A percentile compares a stretch with the other conserved stretches of the same genome.
Conservation (phyloP, 106 monocot species). For the Dioscorea dumetorum region DNA sequence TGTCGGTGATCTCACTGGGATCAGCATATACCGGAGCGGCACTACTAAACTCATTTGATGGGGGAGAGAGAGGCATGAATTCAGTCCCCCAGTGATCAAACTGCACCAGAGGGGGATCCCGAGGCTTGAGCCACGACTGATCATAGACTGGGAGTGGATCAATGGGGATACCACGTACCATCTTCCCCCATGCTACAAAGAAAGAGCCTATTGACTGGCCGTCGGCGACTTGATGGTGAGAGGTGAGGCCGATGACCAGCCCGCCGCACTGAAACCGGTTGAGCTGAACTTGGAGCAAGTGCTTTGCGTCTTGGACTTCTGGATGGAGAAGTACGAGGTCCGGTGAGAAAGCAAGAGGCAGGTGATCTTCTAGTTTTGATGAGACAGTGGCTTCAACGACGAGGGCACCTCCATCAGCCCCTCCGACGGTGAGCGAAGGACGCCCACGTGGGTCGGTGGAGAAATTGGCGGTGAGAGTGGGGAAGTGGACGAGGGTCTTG, state of each 20-base stretch:
- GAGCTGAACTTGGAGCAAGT: constrained; percentile 34
- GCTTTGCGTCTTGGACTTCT: not conserved
- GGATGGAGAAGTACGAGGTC: constrained; percentile 18
- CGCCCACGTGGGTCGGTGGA: not conserved
- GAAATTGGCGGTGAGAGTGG: constrained; percentile 14
- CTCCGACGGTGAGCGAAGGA: constrained; percentile 15
- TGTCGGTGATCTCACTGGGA: too few species aligned
- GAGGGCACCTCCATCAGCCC: constrained; percentile 9
- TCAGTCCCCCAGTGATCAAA: too few species aligned
- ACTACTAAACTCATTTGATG: not conserved
- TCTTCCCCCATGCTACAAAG: constrained; percentile 15
- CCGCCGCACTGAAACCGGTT: constrained; percentile 34
- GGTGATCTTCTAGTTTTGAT: constrained; percentile 9
- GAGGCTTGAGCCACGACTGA: constrained; percentile 4
- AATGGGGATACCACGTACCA: constrained; percentile 5
- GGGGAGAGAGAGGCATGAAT: too few species aligned
- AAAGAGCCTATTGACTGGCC: constrained; percentile 43
- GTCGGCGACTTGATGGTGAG: constrained; percentile 39
- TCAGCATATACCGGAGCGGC: too few species aligned
- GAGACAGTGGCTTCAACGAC: constrained; percentile 24
- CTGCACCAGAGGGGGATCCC: too few species aligned
- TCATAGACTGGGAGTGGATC: constrained; percentile 7
- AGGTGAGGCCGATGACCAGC: constrained; percentile 20
- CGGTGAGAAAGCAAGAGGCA: constrained; percentile 28
- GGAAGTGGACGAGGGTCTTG: constrained; percentile 27